Evolutionary conservation across 352 stramenopile genomes (phyloP).

Genomic region (Pythium graminicola): DNA sequence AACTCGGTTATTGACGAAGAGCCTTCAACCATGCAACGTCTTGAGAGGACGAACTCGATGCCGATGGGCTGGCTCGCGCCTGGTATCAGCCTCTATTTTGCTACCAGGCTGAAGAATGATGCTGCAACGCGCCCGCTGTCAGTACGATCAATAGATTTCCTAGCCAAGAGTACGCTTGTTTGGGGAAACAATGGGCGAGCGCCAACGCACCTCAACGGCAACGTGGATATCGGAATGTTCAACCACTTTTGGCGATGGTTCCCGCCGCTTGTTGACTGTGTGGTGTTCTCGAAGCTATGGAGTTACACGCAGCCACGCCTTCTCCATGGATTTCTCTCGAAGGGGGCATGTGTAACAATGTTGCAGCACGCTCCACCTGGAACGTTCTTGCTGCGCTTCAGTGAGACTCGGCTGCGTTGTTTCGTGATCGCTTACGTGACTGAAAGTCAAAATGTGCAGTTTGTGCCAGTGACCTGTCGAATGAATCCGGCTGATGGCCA

Average conservation of each 20-base stretch:
- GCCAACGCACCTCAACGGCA: slow-evolving; percentile 33
- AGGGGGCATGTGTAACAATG: slow-evolving; percentile 73
- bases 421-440: slow-evolving; percentile 73
- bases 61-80: slow-evolving; percentile 60
- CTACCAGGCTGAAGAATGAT: slow-evolving; percentile 57
- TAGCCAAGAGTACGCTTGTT: slow-evolving; percentile 62
- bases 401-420: slow-evolving; percentile 55
- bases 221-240: slow-evolving; percentile 66
- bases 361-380: slow-evolving; percentile 54
- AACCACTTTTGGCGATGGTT: slow-evolving; percentile 74
- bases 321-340: slow-evolving; percentile 77
- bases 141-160: slow-evolving; percentile 67
- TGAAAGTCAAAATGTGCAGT: slow-evolving; percentile 55
- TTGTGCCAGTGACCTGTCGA: slow-evolving; percentile 63
- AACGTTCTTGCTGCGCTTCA: slow-evolving; percentile 76
- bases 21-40: slow-evolving; percentile 30
- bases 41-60: slow-evolving; percentile 35
- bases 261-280: slow-evolving; percentile 53
- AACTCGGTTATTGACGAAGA: slow-evolving; percentile 20
- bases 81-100: slow-evolving; percentile 73
- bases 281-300: slow-evolving; percentile 55
- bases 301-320: slow-evolving; percentile 65
- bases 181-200: slow-evolving; percentile 37
- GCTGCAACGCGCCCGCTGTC: slow-evolving; percentile 63
- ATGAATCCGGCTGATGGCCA: slow-evolving; percentile 2